Evolutionary conservation across 306 rosid genomes (phyloP), one percentile per base, ranked within the genome.

Genomic region (Inga oerstediana): DNA sequence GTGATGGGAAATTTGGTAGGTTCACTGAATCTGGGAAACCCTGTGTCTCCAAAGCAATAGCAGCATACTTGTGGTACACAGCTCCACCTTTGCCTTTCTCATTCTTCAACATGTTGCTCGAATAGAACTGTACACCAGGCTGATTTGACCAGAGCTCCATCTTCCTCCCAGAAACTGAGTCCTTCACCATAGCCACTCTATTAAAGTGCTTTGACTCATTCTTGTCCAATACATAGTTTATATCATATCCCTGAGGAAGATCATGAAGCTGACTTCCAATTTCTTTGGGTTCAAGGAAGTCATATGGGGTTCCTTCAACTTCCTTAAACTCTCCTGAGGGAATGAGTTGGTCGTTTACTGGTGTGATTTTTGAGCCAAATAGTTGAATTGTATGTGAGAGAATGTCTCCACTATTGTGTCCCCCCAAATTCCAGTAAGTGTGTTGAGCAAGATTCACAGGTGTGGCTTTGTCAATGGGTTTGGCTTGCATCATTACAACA

Each of bases 381-480:
- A 92, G 75, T 59, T 90, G 90, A 79, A 93, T 82, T 1, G 3
- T 78, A 81, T 92, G 93, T 0, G 90, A 84, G 5, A 93, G 89
- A 77, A 92, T 85, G 81, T 89, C 87, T 4, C 97, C 93, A 11
- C 90, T 90, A 79, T 82, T 46, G 54, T 90, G 93, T 12, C 98
- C 98, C 39, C 90, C 70, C 9, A 92, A 87, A 46, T 93, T 93
- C 98, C 97, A 92, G 84, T 92, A 87, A 0, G 91, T 22, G 15
- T 92, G 97, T 20, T 93, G 97, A 4, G 98, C 97, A 15, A 90
- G 61, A 77, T 93, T 92, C 58, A 92, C 90, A 12, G 94, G 98
- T 14, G 97, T 90, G 72, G 89, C 86, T 76, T 92, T 78, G 86
- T 89, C 82, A 11, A 81, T 48, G 20, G 97, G 30, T 61, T 78